Evolutionary conservation across 1,139 yeast genomes (phyloP), one percentile per base, ranked within the genome.

Genomic region (Saccharomyces pastorianus): DNA sequence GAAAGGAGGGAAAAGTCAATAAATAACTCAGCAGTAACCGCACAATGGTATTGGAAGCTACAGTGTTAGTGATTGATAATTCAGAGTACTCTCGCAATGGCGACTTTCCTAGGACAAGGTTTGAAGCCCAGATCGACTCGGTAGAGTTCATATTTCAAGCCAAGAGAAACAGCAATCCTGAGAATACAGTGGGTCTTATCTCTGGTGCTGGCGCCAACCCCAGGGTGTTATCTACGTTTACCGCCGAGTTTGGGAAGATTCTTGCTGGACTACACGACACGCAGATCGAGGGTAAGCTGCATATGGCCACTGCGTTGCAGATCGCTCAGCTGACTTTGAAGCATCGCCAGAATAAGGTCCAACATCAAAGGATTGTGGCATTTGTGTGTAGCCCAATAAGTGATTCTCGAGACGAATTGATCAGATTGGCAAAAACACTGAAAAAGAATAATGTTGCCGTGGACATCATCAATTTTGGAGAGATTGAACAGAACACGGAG

Each of bases 71-170:
- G 64, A 82, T 93, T 67, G 99, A 95, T 75, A 91, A 90, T 78
- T 89, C 97, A 56, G 99, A 95, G 74, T 93, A 79, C 71, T 88
- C 91, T 82, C 80, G 99, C 66, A 93, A 93, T 69, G 99, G 98
- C 46, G 99, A 95, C 71, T 95, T 85, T 68, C 79, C 89, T 50
- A 84, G 96, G 29, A 85, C 95, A 26, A 80, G 99, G 65, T 91
- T 85, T 68, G 96, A 87, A 58, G 97, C 99, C 1, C 97, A 95
- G 71, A 77, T 87, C 59, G 96, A 95, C 58, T 85, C 97, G n/a
- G 90, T 93, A 26, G 95, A 90, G 66, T 78, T 85, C 63, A 82
- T 95, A 52, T 95, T 93, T 75, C 88, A 87, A 61, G 83, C 88
- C 60, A 91, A 93, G 71, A 82, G 89, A 59, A 85, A 86, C 67